These are phyloP conservation scores for Coleophoma eucalyptorum DNA, from an alignment of 2,329 filamentous ascomycete species.

Conservation along the genomic window DNA sequence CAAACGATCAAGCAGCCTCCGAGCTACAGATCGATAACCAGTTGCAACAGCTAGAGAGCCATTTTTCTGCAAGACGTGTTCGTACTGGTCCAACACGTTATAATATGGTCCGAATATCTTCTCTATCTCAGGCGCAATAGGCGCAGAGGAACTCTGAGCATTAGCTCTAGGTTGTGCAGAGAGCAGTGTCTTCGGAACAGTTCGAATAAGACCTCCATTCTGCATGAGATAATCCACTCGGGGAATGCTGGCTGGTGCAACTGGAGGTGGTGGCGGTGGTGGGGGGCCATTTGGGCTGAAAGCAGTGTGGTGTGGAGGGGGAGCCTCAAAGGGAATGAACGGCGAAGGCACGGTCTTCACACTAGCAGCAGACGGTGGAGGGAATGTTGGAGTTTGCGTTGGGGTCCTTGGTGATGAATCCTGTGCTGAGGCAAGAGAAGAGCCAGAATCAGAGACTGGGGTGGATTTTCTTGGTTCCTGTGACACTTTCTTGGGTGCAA, in stretches of 20 bases:
- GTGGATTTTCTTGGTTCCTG: slow-evolving; percentile 28
- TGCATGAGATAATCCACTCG: slow-evolving; percentile 90
- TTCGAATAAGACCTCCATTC: slow-evolving; percentile 73
- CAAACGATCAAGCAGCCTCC: slow-evolving; percentile 81
- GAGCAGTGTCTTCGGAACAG: slow-evolving; percentile 71
- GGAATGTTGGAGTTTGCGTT: slow-evolving; percentile 49
- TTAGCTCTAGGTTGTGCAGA: slow-evolving; percentile 50
- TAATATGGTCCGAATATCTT: slow-evolving; percentile 80
- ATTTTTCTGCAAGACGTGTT: slow-evolving; percentile 73
- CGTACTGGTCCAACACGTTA: slow-evolving; percentile 81
- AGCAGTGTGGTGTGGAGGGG: slow-evolving; percentile 19
- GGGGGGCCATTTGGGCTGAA: slow-evolving; percentile 46
- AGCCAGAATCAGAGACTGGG: slow-evolving; percentile 21
- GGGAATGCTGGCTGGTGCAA: slow-evolving; percentile 61
- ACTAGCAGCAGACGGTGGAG: slow-evolving; percentile 16
- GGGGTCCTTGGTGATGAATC: slow-evolving; percentile 59
- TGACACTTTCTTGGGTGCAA: slow-evolving; percentile 32
- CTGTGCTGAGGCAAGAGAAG: slow-evolving; percentile 44
- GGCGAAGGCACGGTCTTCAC: slow-evolving; percentile 26
- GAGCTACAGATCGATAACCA: slow-evolving; percentile 90
- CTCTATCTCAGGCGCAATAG: slow-evolving; percentile 52
- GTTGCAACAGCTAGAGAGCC: slow-evolving; percentile 94
- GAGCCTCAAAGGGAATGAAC: slow-evolving; percentile 32
- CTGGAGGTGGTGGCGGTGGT: slow-evolving; percentile 65
- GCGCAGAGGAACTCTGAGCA: slow-evolving; percentile 7